These are phyloP conservation scores for Nemania serpens DNA, from an alignment of 2,329 filamentous ascomycete genomes.

Conservation along the genomic window DNA sequence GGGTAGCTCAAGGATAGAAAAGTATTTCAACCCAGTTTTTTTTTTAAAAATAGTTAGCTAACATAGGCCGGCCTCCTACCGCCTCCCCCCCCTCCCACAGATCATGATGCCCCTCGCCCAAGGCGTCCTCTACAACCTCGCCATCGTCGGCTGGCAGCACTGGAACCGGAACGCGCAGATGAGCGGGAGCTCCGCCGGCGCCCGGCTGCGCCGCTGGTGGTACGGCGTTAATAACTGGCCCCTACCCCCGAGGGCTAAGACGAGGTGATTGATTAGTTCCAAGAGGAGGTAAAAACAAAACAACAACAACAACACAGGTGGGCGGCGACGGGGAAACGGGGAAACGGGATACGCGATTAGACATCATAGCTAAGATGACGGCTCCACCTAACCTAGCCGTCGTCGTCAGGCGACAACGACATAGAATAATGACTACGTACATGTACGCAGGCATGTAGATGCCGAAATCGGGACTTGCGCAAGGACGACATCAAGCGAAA, in stretches of 20 bases:
- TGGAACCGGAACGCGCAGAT: slow-evolving; percentile 84
- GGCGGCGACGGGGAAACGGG: no score
- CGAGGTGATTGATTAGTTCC: neutral
- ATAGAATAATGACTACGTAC: no score
- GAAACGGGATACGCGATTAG: neutral
- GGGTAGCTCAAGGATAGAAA: no score
- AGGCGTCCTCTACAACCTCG: slow-evolving; percentile 85
- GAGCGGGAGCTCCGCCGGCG: slow-evolving; percentile 76
- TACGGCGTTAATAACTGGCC: slow-evolving; percentile 92
- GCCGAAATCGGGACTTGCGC: neutral
- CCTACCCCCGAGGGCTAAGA: slow-evolving; percentile 51
- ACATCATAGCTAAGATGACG: no score
- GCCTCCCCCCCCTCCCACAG: slow-evolving; percentile 49
- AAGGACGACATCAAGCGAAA: neutral
- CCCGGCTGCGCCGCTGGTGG: slow-evolving; percentile 87
- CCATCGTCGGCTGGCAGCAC: slow-evolving; percentile 83
- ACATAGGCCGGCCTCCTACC: no score
- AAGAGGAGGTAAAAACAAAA: neutral
- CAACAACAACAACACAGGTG: neutral
- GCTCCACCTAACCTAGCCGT: no score
- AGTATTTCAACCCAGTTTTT: no score
- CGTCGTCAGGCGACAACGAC: no score
- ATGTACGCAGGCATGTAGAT: no score
- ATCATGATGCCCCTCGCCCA: slow-evolving; percentile 85
- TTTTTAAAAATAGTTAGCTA: no score